A percentile compares a stretch with the other conserved stretches of the same genome.
Conservation (phyloP, 805 yeast genomes). For the Pichia exigua region DNA sequence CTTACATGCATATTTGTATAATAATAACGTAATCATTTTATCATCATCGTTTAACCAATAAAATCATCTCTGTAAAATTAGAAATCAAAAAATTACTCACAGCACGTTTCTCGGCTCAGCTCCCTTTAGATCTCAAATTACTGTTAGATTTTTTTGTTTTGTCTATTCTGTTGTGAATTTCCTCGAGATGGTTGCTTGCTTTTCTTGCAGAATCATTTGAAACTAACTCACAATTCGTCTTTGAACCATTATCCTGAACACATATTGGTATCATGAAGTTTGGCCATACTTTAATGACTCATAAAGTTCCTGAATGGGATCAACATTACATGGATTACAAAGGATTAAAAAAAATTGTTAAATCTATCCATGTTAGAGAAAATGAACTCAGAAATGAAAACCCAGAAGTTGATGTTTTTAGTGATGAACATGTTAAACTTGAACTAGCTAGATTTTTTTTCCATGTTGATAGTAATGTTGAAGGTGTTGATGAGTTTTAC, state of each 20-base stretch:
- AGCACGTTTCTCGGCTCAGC: not conserved
- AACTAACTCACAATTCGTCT: not conserved
- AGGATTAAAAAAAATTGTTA: slow-evolving; percentile 71
- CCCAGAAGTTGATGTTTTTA: slow-evolving; percentile 28
- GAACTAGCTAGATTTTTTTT: slow-evolving; percentile 63
- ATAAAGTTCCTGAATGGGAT: slow-evolving; percentile 94
- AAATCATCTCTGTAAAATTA: no score
- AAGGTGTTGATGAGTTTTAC: slow-evolving; percentile 73
- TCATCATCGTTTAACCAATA: not conserved
- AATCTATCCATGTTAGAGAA: slow-evolving; percentile 45
- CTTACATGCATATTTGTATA: not conserved
- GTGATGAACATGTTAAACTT: slow-evolving; percentile 36
- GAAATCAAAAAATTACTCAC: not conserved
- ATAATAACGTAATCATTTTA: not conserved
- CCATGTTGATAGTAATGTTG: slow-evolving; percentile 72
- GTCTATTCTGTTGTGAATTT: not conserved
- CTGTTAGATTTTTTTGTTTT: no score
- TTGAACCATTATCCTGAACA: not conserved
- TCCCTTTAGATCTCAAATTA: not conserved
- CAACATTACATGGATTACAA: slow-evolving; percentile 80
- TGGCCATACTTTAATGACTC: slow-evolving; percentile 70
- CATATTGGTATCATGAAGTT: slow-evolving; percentile 50
- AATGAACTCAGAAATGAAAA: slow-evolving; percentile 21
- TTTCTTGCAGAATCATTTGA: no score
- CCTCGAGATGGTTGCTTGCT: no score